Base-by-base conservation (phyloP, 352 stramenopile genomes). In the Pythium monospermum region DNA sequence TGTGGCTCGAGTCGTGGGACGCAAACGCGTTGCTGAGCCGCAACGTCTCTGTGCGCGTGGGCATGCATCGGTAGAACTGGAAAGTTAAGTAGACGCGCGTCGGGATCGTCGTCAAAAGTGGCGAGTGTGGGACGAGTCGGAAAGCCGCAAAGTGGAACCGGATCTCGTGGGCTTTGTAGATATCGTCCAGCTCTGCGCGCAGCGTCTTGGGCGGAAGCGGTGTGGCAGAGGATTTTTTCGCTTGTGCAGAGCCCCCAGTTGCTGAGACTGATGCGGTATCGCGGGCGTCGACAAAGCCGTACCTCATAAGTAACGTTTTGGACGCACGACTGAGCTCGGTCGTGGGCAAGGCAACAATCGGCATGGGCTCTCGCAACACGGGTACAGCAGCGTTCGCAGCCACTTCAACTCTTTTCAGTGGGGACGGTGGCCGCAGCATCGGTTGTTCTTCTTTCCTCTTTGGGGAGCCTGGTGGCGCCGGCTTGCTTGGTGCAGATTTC, bases 71-170 rank as follows among this genome's bases (percentile, higher is more conserved):
- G 61, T 96, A 98, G 53, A 98, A 97, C 64, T 97, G 89, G 58
- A 94, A 97, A 23, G 81, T 95, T 47, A 96, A 96, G 52, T 95
- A 96, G 32, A 97, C 53, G 4, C 79, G 70, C 22, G 50, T 45
- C 4, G 83, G 83, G 0, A 43, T 18, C n/a, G 48, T 27, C 6
- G 23, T 8, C 15, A 28, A 23, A 16, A 50, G 15, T 13, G 57
- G 36, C 2, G 57, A 52, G 19, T 51, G 45, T 5, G 45, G 53
- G 15, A 39, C 26, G n/a, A 41, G 25, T 40, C 87, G 77, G 52
- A 89, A 94, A 10, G 86, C 90, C 6, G 85, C 90, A 33, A 97
- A 97, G 37, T 97, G 90, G 47, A 97, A 77, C 4, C 82, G 85
- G 35, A 97, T 79, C 38, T 97, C 90, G 49, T 96, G 76, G 0